Base-by-base conservation (phyloP, 1,139 yeast genomes). In the Lodderomyces margitis region DNA sequence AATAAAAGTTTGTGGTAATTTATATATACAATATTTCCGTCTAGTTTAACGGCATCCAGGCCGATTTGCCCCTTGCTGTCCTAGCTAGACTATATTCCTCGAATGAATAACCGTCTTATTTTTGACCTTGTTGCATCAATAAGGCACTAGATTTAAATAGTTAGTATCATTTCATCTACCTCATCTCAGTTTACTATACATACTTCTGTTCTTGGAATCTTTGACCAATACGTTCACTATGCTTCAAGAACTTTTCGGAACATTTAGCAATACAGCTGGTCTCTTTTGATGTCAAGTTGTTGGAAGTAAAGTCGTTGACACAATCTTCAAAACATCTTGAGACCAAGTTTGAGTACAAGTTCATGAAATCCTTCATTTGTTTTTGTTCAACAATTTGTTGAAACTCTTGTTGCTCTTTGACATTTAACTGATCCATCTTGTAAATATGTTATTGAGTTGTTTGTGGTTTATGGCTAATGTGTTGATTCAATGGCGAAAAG, bases 321-420 rank as follows among this genome's bases (percentile, higher is more conserved):
- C 98, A 92, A 71, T 92, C 98, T 46, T 82, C 82, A 73, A 92
- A 92, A 75, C 98, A 92, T 75, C 96, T 84, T 66, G 94, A 92
- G 45, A 92, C 98, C 58, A 92, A 80, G 63, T 86, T 85, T 51
- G 98, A 89, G 78, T 92, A 92, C 41, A 80, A 80, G 65, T 94
- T 83, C 98, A 91, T 91, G 82, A 91, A 92, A 66, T 92, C 98
- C 69, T 87, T 87, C 97, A 92, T 89, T 71, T 92, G 98, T 78
- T 92, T 92, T 65, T 87, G 92, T 72, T 91, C 98, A 54, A 91
- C 95, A 53, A 91, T 75, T 66, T 83, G 91, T 69, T 89, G 96
- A 68, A 91, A 91, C 59, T 89, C 95, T 70, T 88, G 97, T 69
- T 91, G 97, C 72, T 91, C 98, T 64, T 88, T 86, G 61, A 83